Percentiles rank a stretch among this genome's conserved stretches.
Evolutionary conservation across 2,329 filamentous ascomycete genomes (phyloP).

Genomic region (Amesomyces nigricolor): DNA sequence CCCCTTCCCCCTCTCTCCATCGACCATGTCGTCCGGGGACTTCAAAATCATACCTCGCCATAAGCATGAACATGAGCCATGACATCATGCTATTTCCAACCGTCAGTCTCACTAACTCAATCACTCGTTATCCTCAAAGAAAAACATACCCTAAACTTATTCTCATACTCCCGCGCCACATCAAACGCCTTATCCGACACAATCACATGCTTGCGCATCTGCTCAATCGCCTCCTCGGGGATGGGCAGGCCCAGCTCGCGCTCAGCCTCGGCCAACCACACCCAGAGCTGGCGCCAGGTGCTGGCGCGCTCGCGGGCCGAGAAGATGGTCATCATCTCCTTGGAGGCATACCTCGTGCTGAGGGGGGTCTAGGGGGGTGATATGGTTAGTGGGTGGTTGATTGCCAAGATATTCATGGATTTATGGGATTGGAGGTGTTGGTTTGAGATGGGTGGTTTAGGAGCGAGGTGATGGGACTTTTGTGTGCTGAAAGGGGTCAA

Average conservation of each 20-base stretch:
- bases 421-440: too few relatives aligned
- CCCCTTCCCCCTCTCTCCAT: neutral
- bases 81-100: conserved; percentile 35
- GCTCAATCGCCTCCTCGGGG: conserved; percentile 64
- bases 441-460: too few relatives aligned
- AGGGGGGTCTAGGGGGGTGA: conserved; percentile 51
- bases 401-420: neutral
- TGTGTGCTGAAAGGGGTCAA: neutral
- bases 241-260: conserved; percentile 74
- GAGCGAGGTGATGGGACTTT: too few relatives aligned
- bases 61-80: conserved; percentile 73
- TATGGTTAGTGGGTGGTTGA: neutral
- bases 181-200: conserved; percentile 75
- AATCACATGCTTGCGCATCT: conserved; percentile 69
- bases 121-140: too few relatives aligned
- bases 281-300: conserved; percentile 82
- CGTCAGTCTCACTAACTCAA: conserved; percentile 8
- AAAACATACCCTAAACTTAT: conserved; percentile 45
- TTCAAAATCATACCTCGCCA: conserved; percentile 46
- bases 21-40: neutral
- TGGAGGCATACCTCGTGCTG: conserved; percentile 65
- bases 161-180: conserved; percentile 70
- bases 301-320: conserved; percentile 66
- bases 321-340: conserved; percentile 76
- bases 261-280: conserved; percentile 76